These are phyloP conservation scores for Nothophytophthora sp. DNA, from an alignment of 352 stramenopile species.

Conservation along the genomic window DNA sequence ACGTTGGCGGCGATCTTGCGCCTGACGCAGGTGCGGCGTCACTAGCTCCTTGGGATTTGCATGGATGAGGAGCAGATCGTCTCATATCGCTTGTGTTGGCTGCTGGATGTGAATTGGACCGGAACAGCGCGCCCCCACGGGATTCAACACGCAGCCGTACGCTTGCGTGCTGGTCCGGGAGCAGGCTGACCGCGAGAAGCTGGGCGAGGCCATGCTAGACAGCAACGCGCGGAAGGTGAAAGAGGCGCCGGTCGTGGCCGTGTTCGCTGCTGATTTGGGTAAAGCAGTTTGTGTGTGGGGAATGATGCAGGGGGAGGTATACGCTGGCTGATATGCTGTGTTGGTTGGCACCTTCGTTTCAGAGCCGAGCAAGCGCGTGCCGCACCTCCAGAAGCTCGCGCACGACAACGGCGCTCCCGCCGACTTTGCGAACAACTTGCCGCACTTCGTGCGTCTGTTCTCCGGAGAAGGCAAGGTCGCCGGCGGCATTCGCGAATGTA, in stretches of 20 bases:
- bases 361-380: slow-evolving; percentile 78
- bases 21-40: slow-evolving; percentile 49
- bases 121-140: slow-evolving; percentile 60
- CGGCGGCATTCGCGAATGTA: slow-evolving; percentile 45
- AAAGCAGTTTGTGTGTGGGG: not conserved
- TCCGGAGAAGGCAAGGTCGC: slow-evolving; percentile 69
- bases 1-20: slow-evolving; percentile 64
- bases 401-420: slow-evolving; percentile 48
- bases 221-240: slow-evolving; percentile 75
- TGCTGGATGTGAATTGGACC: not conserved
- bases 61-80: not conserved
- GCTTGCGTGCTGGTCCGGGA: slow-evolving; percentile 77
- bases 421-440: slow-evolving; percentile 57
- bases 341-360: not conserved
- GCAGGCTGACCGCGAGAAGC: slow-evolving; percentile 59
- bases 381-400: slow-evolving; percentile 69
- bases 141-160: slow-evolving; percentile 85
- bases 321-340: not conserved
- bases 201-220: slow-evolving; percentile 78
- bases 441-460: slow-evolving; percentile 66
- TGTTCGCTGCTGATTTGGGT: slow-evolving; percentile 82
- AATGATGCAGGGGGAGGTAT: not conserved
- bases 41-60: not conserved
- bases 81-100: not conserved
- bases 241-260: slow-evolving; percentile 72